Base-by-base conservation (phyloP, 2,329 filamentous ascomycete species). In the Pyrenophora teres region DNA sequence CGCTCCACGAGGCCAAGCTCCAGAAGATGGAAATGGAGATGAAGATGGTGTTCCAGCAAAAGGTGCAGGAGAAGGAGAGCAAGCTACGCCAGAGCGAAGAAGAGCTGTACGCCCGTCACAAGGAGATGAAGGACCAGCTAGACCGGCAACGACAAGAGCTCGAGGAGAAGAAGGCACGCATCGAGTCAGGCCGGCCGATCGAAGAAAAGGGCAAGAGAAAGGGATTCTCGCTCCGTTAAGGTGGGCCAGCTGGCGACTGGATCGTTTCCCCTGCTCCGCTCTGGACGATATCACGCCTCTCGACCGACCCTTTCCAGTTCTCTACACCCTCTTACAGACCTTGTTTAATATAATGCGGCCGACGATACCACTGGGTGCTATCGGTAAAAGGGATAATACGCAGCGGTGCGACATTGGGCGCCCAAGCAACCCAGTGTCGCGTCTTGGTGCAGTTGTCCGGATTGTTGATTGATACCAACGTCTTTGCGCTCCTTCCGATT, bases 1-100 rank as follows among this genome's bases (percentile, higher is more conserved):
- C 90, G 60, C 83, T 99, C 66, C 94, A 99, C 84, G 94, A 99
- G 81, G 92, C 97, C 84, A 99, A 99, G 84, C 90, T 99, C 68
- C 91, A 93, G 77, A 99, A 99, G 90, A 99, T 99, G 94, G 94
- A 99, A 79, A 87, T 92, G 72, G 94, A 99, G 79, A 99, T 99
- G 94, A 99, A 99, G 90, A 96, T 97, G 90, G 94, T 99, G 66
- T 99, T 99, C 91, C 94, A 97, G 78, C 94, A 99, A 77, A 99
- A 99, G 88, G 94, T 99, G 27, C 87, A 91, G 63, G 94, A 99
- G 79, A 99, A 99, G 83, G 94, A 99, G 81, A 96, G 91, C 85
- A 99, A 99, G 81, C 83, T 99, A 76, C 96, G 96, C 82, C 94
- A 97, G 81, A 96, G 92, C 83, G 94, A 99, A 78, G 94, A 99